A percentile compares a stretch with the other conserved stretches of the same genome.
Conservation (phyloP, 1,139 yeast genomes). For the Lodderomyces pseudojiufengensis region DNA sequence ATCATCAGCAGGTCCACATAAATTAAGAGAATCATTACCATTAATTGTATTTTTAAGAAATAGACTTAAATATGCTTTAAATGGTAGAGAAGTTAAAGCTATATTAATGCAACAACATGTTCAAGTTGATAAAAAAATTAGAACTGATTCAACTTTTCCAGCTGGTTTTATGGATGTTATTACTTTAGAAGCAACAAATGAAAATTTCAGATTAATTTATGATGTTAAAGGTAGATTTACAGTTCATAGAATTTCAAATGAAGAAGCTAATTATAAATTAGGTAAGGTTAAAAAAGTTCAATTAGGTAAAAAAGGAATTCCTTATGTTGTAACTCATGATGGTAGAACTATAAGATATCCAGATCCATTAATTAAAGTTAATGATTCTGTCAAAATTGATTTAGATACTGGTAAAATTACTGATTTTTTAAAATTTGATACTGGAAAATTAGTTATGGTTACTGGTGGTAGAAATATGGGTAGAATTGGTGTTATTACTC, state of each 20-base stretch:
- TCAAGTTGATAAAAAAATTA: constrained; percentile 62
- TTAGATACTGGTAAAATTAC: constrained; percentile 92
- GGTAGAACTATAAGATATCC: constrained; percentile 99
- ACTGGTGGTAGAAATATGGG: constrained; percentile 99
- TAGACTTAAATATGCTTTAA: constrained; percentile 97
- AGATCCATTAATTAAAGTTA: constrained; percentile 92
- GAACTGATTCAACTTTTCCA: constrained; percentile 98
- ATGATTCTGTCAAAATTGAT: constrained; percentile 96
- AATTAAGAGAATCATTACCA: constrained; percentile 96
- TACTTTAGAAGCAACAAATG: constrained; percentile 95
- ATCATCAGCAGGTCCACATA: constrained; percentile 99
- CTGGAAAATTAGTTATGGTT: constrained; percentile 94
- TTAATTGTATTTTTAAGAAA: constrained; percentile 93
- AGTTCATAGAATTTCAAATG: constrained; percentile 98
- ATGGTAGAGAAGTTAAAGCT: constrained; percentile 98
- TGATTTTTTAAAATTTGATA: constrained; percentile 89
- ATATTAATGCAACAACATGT: constrained; percentile 97
- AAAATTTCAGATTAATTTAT: constrained; percentile 97
- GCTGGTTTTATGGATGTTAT: constrained; percentile 99
- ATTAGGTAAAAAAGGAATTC: constrained; percentile 97
- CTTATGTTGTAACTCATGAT: constrained; percentile 98
- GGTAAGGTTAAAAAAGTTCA: constrained; percentile 97
- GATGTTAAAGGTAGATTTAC: constrained; percentile 99
- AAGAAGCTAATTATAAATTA: constrained; percentile 96
- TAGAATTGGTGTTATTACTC: constrained; percentile 96